phyloP scores from a whole-genome alignment of 78 protist genomes.

The Capsaspora owczarzaki region DNA sequence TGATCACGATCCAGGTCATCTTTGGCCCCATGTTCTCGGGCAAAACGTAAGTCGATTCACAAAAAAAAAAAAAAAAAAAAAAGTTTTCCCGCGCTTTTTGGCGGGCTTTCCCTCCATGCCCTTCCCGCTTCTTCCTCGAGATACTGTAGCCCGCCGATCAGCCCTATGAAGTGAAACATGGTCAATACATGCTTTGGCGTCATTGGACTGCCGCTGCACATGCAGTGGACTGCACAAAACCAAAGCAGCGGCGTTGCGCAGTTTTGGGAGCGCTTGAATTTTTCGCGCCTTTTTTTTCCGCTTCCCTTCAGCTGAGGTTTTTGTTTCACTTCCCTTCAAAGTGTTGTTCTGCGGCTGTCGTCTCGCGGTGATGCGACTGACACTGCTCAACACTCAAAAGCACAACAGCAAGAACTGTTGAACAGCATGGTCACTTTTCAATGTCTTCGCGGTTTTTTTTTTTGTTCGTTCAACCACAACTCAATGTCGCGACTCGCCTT shows the following conservation, averaged over 20 bases:
- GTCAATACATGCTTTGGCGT: no score
- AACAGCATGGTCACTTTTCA: neutral
- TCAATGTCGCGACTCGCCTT: no score
- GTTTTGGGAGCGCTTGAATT: no score
- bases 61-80: no score
- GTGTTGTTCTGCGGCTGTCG: neutral
- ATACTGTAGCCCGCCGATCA: no score
- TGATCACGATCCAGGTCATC: no score
- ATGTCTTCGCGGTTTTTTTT: neutral
- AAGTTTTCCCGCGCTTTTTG: neutral
- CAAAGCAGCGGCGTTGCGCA: no score
- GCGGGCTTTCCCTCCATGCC: neutral
- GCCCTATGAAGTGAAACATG: no score
- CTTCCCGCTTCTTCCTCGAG: no score
- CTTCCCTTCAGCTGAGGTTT: neutral
- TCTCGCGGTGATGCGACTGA: neutral
- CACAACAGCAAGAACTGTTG: neutral
- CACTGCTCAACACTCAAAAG: neutral
- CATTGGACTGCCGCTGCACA: no score
- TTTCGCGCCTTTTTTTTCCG: neutral
- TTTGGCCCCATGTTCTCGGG: constrained; percentile 90
- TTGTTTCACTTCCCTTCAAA: neutral
- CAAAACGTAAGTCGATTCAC: constrained; percentile 1
- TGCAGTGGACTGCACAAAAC: no score
- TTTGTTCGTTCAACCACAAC: neutral